A percentile compares a stretch with the other conserved stretches of the same genome.
Evolutionary conservation across 352 stramenopile genomes (phyloP).

Genomic region (Pythium oligandrum): DNA sequence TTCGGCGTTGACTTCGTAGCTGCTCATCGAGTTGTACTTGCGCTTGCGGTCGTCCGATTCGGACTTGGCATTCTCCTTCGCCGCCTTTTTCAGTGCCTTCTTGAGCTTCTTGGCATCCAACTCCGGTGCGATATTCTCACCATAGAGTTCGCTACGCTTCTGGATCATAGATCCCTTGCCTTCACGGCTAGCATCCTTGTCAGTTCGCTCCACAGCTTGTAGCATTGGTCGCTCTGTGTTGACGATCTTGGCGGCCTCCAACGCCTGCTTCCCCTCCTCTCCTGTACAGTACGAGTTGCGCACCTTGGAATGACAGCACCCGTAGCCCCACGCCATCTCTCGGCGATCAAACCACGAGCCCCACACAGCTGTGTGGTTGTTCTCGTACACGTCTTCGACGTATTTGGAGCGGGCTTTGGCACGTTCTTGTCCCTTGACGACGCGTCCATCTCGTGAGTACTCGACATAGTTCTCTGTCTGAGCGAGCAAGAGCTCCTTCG

Average conservation of each 20-base stretch:
- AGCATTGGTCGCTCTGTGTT: conserved; percentile 51
- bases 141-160: conserved; percentile 86
- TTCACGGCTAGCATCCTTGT: conserved; percentile 11
- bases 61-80: conserved; percentile 52
- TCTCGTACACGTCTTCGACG: conserved; percentile 94
- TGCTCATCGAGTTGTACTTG: conserved; percentile 93
- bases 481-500: conserved; percentile 75
- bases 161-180: conserved; percentile 25
- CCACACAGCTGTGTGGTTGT: conserved; percentile 97
- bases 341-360: conserved; percentile 96
- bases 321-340: conserved; percentile 96
- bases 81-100: conserved; percentile 73
- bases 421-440: conserved; percentile 79
- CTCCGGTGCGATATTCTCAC: conserved; percentile 74
- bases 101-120: conserved; percentile 85
- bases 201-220: conserved; percentile 12
- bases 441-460: conserved; percentile 91
- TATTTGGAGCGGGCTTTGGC: conserved; percentile 95
- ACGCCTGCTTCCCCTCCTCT: conserved; percentile 85
- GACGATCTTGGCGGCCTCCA: conserved; percentile 75
- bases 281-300: conserved; percentile 96
- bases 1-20: conserved; percentile 90
- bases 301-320: conserved; percentile 94
- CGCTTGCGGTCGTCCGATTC: conserved; percentile 82
- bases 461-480: conserved; percentile 90